Conservation (phyloP, 768 basidiomycete species). For the Leucosporidium creatinivorum region DNA sequence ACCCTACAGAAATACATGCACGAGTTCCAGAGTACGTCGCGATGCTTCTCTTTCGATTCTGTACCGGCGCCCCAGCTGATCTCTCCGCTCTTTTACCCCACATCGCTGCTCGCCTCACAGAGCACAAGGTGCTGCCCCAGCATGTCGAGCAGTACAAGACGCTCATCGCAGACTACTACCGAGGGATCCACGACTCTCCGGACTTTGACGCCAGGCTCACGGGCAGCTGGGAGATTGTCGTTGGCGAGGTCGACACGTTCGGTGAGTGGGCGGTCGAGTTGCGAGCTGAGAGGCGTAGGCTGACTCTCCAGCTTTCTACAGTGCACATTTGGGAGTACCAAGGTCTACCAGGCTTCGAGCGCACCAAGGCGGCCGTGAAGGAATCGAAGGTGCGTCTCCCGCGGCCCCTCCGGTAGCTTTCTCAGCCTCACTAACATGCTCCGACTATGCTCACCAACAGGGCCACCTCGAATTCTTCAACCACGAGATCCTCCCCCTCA, state of each 20-base stretch:
- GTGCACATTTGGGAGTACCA: conserved; percentile 71
- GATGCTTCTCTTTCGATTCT: conserved; percentile 1
- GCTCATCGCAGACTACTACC: conserved; percentile 80
- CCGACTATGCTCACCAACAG: background rate
- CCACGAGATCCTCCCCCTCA: conserved; percentile 62
- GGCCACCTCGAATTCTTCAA: conserved; percentile 64
- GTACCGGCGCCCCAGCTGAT: background rate
- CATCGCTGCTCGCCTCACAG: conserved; percentile 44
- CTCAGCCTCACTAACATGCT: background rate
- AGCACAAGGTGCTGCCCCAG: conserved; percentile 78
- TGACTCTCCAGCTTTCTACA: background rate
- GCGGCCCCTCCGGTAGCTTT: background rate
- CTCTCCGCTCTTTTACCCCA: background rate
- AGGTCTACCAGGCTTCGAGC: conserved; percentile 83
- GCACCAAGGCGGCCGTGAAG: conserved; percentile 57
- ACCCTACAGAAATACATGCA: conserved; percentile 76
- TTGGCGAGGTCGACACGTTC: conserved; percentile 86
- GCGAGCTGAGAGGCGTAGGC: background rate
- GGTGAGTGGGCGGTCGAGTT: conserved; percentile 41
- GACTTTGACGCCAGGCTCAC: conserved; percentile 75
- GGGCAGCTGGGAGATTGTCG: conserved; percentile 84
- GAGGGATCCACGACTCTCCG: conserved; percentile 64
- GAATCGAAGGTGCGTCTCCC: conserved; percentile 56
- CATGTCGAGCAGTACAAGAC: conserved; percentile 74
- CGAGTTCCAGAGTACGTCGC: conserved; percentile 67